phyloP scores from a whole-genome alignment of 2,329 filamentous ascomycete genomes.

The Penicillium sp. region DNA sequence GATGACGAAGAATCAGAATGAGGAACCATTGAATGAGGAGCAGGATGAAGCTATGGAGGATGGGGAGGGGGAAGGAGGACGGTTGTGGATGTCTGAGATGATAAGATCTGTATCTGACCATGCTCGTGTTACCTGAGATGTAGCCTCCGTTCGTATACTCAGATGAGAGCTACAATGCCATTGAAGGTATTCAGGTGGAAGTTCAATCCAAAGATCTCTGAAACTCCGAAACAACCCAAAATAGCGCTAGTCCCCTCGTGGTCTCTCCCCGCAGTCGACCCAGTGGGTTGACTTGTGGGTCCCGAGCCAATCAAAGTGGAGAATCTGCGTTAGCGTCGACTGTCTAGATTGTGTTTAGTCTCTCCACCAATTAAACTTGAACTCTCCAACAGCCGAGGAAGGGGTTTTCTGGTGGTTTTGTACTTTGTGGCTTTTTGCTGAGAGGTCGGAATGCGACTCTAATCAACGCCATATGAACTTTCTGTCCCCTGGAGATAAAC shows the following conservation, averaged over 20 bases:
- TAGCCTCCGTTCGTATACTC: not conserved
- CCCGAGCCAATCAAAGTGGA: not conserved
- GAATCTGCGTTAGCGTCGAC: not conserved
- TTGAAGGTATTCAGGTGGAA: not conserved
- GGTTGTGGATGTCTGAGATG: not conserved
- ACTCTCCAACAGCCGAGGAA: not conserved
- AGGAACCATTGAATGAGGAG: not conserved
- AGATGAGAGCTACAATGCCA: not conserved
- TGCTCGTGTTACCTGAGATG: not conserved
- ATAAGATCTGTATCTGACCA: not conserved
- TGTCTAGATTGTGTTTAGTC: not conserved
- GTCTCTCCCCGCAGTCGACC: constrained; percentile 1
- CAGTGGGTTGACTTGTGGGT: not conserved
- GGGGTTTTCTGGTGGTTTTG: not conserved
- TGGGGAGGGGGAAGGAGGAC: constrained; percentile 10
- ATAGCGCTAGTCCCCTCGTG: not conserved
- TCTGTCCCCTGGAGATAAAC: not conserved
- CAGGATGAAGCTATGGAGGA: constrained; percentile 1
- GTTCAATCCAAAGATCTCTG: not conserved
- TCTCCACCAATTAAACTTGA: not conserved
- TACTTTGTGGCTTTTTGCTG: not conserved
- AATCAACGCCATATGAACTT: not conserved
- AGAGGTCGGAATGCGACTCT: not conserved
- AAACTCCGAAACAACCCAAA: not conserved
- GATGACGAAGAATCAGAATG: not conserved